Conservation (phyloP, 495 filamentous ascomycete genomes). For the Penicillium manginii region DNA sequence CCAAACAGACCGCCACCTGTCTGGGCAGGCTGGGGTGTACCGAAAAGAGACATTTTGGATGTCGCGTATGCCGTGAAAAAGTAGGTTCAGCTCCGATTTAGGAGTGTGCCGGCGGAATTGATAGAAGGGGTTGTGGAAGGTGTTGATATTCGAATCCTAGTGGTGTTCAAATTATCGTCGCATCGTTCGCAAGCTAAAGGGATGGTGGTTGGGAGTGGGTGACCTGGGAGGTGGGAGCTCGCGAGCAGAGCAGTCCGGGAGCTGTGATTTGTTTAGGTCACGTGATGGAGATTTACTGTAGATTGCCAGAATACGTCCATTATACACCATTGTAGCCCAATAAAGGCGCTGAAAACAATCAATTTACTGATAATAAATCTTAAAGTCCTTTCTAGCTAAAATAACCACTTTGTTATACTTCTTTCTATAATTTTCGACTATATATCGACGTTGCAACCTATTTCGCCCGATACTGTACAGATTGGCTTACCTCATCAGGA, state of each 20-base stretch:
- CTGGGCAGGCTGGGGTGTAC: constrained; percentile 33
- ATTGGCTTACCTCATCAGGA: constrained; percentile 21
- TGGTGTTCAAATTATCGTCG: constrained; percentile 7
- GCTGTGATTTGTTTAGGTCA: constrained; percentile 36
- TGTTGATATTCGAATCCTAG: neutral
- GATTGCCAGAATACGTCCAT: neutral
- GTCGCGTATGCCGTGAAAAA: constrained; percentile 29
- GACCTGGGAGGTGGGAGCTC: constrained; percentile 32
- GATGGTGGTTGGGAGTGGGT: constrained; percentile 15
- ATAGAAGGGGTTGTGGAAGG: neutral
- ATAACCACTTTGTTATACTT: neutral
- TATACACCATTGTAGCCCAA: neutral
- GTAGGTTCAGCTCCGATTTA: constrained; percentile 7
- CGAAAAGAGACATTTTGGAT: constrained; percentile 48
- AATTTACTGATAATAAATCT: neutral
- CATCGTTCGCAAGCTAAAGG: constrained; percentile 15
- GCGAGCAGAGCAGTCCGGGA: constrained; percentile 25
- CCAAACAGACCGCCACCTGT: constrained; percentile 34
- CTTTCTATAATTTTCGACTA: neutral
- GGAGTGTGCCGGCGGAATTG: neutral
- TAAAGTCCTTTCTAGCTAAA: neutral
- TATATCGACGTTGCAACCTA: neutral
- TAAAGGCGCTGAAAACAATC: neutral
- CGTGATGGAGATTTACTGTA: constrained; percentile 23
- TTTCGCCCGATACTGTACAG: neutral